Evolutionary conservation across 2,329 filamentous ascomycete species (phyloP).

Genomic region (Fusarium duplospermum): DNA sequence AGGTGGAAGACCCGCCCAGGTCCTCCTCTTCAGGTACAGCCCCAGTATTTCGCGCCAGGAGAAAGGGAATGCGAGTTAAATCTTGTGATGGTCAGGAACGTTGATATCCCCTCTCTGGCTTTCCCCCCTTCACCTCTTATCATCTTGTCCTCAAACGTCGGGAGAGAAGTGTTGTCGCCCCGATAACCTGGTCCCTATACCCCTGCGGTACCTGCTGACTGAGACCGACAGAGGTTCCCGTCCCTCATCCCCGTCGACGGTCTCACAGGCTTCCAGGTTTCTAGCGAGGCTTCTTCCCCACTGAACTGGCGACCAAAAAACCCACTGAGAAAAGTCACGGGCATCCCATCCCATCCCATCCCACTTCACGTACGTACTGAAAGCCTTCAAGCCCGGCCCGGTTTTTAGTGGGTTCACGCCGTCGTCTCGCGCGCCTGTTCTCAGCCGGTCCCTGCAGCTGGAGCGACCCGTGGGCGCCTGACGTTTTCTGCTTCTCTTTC

Average conservation of each 20-base stretch:
- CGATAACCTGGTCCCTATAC: conserved; percentile 8
- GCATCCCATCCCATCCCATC: conserved; percentile 11
- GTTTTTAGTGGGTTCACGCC: conserved; percentile 32
- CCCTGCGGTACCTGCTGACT: conserved; percentile 9
- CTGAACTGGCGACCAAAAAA: conserved; percentile 2
- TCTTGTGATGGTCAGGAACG: conserved; percentile 30
- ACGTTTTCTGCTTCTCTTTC: conserved; percentile 30
- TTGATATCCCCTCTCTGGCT: background rate
- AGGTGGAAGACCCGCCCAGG: conserved; percentile 3
- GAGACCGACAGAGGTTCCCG: background rate
- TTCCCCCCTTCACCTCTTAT: background rate
- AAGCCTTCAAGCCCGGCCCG: conserved; percentile 40
- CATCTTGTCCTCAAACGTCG: conserved; percentile 11
- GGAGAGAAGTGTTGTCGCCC: conserved; percentile 4
- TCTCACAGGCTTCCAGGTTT: conserved; percentile 38
- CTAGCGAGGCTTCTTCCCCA: conserved; percentile 39
- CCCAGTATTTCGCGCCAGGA: background rate
- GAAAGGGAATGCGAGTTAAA: background rate
- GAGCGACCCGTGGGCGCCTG: conserved; percentile 31
- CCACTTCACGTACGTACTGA: conserved; percentile 10
- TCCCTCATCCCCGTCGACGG: conserved; percentile 1
- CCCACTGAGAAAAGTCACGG: conserved; percentile 22
- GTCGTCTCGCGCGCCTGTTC: background rate
- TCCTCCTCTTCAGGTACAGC: conserved; percentile 26
- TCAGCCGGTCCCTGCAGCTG: conserved; percentile 45